Evolutionary conservation across 805 yeast species (phyloP), one percentile per base, ranked within the genome.

Genomic region (Pichia phayaonensis): DNA sequence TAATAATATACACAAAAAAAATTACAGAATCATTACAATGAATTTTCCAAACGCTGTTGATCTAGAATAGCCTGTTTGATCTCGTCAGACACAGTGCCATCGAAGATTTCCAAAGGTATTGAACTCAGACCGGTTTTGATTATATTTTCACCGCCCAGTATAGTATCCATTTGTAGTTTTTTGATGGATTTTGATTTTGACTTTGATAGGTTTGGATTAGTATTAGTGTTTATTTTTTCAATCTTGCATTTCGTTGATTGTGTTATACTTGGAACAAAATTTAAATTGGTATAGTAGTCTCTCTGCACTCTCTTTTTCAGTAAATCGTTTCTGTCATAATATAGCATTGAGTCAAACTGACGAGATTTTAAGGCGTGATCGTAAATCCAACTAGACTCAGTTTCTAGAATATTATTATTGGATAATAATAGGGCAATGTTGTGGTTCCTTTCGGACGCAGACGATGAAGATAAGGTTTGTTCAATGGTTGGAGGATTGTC

Each of bases 201-300:
- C 7, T 29, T 29, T 15, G 34, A 29, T 29, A 15, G n/a, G 8
- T 24, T 12, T 55, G 8, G 68, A 43, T 29, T 61, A 57, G 7
- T 73, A 69, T 29, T 29, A 3, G 34, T 4, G 13, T 29, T 29
- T 13, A 43, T 77, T 40, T 46, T 40, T 16, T n/a, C 31, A 12
- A 46, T 24, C 16, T 42, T 38, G 10, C 38, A 42, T 21, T 24
- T 42, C 8, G 38, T 71, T 1, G 98, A 88, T 68, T 94, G 99
- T 8, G 95, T 84, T 5, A 73, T 70, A 21, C 60, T 63, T 3
- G 98, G 97, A 34, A 79, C 80, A 63, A 89, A 88, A 38, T 75
- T 72, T 31, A 85, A 73, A n/a, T 95, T 95, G 0, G 96, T 86
- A 65, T 90, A 92, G 1, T 85, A 79, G 63, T 92, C 98, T 61